Base-by-base conservation (phyloP, 192 early-diverging fungal genomes). In the Anaeromyces robustus region DNA sequence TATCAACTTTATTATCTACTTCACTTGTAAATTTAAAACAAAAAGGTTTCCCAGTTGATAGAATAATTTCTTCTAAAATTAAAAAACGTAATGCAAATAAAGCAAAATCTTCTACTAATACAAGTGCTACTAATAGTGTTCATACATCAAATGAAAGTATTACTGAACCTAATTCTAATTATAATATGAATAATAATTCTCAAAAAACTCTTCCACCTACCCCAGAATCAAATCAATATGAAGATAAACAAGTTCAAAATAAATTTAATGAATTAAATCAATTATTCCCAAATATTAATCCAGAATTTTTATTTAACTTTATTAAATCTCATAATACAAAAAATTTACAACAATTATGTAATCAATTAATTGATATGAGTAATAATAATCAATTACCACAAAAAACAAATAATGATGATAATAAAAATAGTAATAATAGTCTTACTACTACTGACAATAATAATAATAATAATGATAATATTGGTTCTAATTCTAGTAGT, bases 11-110 rank as follows among this genome's bases (percentile, higher is more conserved):
- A 41, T 86, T 96, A 30, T 90, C 89, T 1, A 92, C 93, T 0
- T 90, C 89, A n/a, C 83, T 95, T 22, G 80, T 88, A 16, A 90
- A 91, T 77, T 80, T 95, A 77, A 87, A 88, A 30, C 86, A 92
- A 22, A 96, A 94, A 87, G 91, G 91, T 26, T 92, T 92, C 83
- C 90, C 90, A 7, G 91, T 92, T 7, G 91, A 92, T 78, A 84
- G 91, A n/a, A 89, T 92, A 18, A 80, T 92, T 34, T 68, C 52
- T n/a, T 19, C 22, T n/a, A 68, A 68, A n/a, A 68, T 68, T 68
- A 68, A 68, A 68, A 68, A 68, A 68, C 52, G 26, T n/a, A 68
- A 68, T 9, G 52, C 52, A 0, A 68, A 68, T 68, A 2, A n/a
- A 68, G 0, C 26, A 0, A 68, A 68, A 22, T 4, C 18, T 22